phyloP scores from a whole-genome alignment of 352 stramenopile genomes.

The Pythium brachiatum region DNA sequence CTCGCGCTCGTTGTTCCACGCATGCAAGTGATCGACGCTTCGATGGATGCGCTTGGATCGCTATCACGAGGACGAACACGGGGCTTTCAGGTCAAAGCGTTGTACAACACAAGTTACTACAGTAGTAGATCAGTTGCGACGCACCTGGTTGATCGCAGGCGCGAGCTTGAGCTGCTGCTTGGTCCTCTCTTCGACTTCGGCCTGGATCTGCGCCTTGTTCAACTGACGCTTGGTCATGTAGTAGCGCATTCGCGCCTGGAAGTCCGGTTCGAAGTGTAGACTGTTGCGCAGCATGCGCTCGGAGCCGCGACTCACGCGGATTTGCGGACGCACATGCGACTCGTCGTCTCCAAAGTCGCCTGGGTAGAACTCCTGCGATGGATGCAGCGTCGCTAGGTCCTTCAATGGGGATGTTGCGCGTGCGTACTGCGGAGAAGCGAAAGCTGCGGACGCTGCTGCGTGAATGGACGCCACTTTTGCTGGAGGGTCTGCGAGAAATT shows the following conservation, averaged over 20 bases:
- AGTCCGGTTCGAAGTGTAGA: slow-evolving; percentile 53
- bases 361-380: background rate
- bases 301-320: slow-evolving; percentile 30
- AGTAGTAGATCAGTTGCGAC: too few species aligned
- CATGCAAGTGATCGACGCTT: slow-evolving; percentile 58
- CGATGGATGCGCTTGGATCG: slow-evolving; percentile 56
- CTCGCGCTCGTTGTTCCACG: slow-evolving; percentile 60
- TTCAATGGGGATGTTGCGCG: background rate
- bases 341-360: background rate
- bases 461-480: background rate
- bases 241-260: slow-evolving; percentile 56
- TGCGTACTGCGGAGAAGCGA: background rate
- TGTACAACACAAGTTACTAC: too few species aligned
- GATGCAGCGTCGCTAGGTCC: background rate
- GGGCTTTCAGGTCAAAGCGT: too few species aligned
- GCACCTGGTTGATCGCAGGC: slow-evolving; percentile 60
- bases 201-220: slow-evolving; percentile 48
- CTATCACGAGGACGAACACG: slow-evolving; percentile 32
- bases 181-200: slow-evolving; percentile 33
- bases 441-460: background rate
- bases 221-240: slow-evolving; percentile 38
- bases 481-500: slow-evolving; percentile 9
- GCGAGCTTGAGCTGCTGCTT: slow-evolving; percentile 27
- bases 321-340: background rate
- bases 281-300: slow-evolving; percentile 43